Conservation (phyloP, 2,329 filamentous ascomycete species). For the Immersiporthe knoxdaviesiana region DNA sequence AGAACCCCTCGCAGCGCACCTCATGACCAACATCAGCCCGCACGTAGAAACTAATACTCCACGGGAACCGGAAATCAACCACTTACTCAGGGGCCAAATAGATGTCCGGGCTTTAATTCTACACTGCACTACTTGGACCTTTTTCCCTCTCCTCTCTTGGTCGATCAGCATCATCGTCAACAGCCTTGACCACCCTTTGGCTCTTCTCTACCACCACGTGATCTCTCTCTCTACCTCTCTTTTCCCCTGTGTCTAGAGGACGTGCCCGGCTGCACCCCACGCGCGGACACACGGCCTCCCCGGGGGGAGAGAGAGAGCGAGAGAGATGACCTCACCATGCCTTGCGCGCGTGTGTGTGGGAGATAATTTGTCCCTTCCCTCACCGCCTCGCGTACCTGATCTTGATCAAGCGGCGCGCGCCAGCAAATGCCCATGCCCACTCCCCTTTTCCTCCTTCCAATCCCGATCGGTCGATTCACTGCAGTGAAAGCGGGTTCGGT, state of each 20-base stretch:
- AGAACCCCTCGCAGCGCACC: not conserved
- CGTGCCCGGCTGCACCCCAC: not conserved
- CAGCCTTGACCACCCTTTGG: not conserved
- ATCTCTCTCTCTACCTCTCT: not conserved
- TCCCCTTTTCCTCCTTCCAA: not conserved
- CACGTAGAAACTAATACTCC: not conserved
- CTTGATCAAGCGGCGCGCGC: not conserved
- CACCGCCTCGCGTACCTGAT: slow-evolving; percentile 4
- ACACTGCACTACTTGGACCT: not conserved
- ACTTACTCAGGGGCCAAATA: not conserved
- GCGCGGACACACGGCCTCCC: not conserved
- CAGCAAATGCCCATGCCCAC: not conserved
- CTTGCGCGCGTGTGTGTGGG: not conserved
- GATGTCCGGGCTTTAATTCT: not conserved
- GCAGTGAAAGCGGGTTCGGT: slow-evolving; percentile 5
- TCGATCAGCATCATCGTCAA: not conserved
- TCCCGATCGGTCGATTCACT: slow-evolving; percentile 5
- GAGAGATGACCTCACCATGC: slow-evolving; percentile 11
- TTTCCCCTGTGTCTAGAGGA: not conserved
- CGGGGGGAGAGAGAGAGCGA: too few relatives aligned
- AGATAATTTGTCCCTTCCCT: not conserved
- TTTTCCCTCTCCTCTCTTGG: not conserved
- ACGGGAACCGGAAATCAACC: not conserved
- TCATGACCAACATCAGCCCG: not conserved
- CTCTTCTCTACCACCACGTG: not conserved